Base-by-base conservation (phyloP, 2,329 filamentous ascomycete genomes). In the Nemania sp. region DNA sequence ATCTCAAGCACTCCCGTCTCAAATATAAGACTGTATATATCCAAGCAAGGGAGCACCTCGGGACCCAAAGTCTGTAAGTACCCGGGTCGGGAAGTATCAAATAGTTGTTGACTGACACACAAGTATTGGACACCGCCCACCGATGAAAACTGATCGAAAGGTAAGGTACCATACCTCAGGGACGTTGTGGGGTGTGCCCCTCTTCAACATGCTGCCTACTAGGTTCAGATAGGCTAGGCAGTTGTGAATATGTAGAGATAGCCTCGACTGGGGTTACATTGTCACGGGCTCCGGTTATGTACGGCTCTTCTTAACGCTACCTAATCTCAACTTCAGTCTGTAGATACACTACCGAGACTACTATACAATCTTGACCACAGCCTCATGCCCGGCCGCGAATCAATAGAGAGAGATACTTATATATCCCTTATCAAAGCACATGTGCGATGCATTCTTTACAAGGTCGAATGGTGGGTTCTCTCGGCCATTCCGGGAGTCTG, bases 41-140 rank as follows among this genome's bases (percentile, higher is more conserved):
- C n/a, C n/a, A n/a, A n/a, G n/a, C n/a, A n/a, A n/a, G 10, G 4
- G 15, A 5, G 35, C 35, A 39, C 12, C 46, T 57, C 50, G 45
- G 21, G 49, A 56, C 53, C 54, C 45, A 57, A 57, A 18, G 21
- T 34, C 34, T 53, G 34, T 2, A 39, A 39, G 17, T 15, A 50
- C 10, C 39, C 39, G 10, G 10, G 39, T 12, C 39, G 7, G 7
- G 25, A 29, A 29, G 25, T 40, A 20, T 45, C 20, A 21, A 25
- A 13, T 11, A 45, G 21, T 9, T 21, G 11, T 45, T 18, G 42
- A 25, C 42, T 32, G 46, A 32, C 18, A 39, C 17, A 29, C 17
- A 43, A 4, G 34, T 43, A 54, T 42, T 32, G 17, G 21, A 54
- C 35, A 20, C 18, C n/a, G 13, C 52, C 51, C 7, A 7, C 25